Evolutionary conservation across 306 rosid species (phyloP), one percentile per base, ranked within the genome.

Genomic region (Adenanthera pavonina): DNA sequence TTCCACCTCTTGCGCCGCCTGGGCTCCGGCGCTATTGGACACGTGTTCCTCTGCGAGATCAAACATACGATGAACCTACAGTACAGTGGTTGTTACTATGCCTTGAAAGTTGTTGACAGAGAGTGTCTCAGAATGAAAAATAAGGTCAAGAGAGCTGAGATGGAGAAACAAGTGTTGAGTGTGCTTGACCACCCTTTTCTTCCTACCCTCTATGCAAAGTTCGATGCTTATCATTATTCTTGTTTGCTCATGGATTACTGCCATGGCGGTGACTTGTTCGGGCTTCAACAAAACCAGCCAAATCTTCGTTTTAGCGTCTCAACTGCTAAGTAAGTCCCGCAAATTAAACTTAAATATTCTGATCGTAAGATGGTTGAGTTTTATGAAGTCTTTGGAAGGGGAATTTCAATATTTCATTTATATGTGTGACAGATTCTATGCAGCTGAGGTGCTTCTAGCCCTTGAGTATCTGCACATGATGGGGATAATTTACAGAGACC

Each of bases 151-250:
- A 84, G 94, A 81, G 94, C 88, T 10, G 90, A 91, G 49, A 89
- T 89, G 0, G 94, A 91, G 83, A 86, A 87, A 41, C 87, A 87
- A 80, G 89, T 91, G 72, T 78, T 91, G 77, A 89, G 91, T 54
- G 87, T 91, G 87, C 88, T 91, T 48, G 94, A 91, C 69, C 94
- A 91, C 78, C 94, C 92, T 52, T 91, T 89, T 61, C 87, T 91
- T 51, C 94, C 94, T 3, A 91, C 94, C 6, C 83, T 91, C 25
- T 91, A 84, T 86, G 83, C 92, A 14, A 86, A 89, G 6, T 91
- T 91, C 61, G 78, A 71, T 53, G 78, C 80, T 46, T 15, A 19
- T 75, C 66, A 33, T 8, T 76, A 7, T n/a, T 52, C 44, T 1
- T 71, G 82, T 40, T 76, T 64, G 65, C 16, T 76, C 66, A 80